phyloP scores from a whole-genome alignment of 345 rosid genomes.

The Stellera chamaejasme region DNA sequence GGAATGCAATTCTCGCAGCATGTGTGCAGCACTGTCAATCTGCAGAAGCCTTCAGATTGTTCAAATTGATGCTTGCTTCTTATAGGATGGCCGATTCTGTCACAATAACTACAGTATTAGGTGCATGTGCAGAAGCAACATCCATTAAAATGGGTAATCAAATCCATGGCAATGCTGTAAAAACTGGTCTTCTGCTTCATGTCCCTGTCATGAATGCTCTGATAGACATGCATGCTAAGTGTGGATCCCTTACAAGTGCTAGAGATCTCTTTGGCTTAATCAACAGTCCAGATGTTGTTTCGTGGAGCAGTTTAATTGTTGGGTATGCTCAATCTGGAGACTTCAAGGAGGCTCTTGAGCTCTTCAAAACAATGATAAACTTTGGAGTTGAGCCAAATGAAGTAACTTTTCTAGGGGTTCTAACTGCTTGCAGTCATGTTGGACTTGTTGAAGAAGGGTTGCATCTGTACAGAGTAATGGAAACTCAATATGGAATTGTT shows the following conservation, averaged over 20 bases:
- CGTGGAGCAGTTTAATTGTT: slow-evolving; percentile 65
- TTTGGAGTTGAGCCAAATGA: slow-evolving; percentile 44
- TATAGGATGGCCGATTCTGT: slow-evolving; percentile 42
- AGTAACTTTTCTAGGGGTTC: slow-evolving; percentile 50
- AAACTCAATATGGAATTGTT: slow-evolving; percentile 31
- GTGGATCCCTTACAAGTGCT: slow-evolving; percentile 54
- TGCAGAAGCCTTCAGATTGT: slow-evolving; percentile 43
- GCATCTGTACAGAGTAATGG: slow-evolving; percentile 43
- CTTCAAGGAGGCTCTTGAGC: slow-evolving; percentile 55
- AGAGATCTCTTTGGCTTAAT: slow-evolving; percentile 39
- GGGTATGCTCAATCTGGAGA: slow-evolving; percentile 76
- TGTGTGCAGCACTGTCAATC: slow-evolving; percentile 48
- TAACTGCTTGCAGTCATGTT: slow-evolving; percentile 73
- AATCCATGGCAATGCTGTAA: slow-evolving; percentile 44
- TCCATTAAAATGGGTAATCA: slow-evolving; percentile 60
- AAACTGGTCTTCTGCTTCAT: slow-evolving; percentile 39
- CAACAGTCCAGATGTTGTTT: slow-evolving; percentile 48
- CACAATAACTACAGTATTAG: slow-evolving; percentile 36
- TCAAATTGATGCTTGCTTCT: slow-evolving; percentile 43
- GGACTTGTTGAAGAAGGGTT: slow-evolving; percentile 65
- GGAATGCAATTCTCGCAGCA: slow-evolving; percentile 69
- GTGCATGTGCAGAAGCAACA: slow-evolving; percentile 57
- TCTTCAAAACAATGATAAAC: slow-evolving; percentile 47
- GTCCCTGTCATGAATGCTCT: slow-evolving; percentile 44
- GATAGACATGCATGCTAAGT: slow-evolving; percentile 69